Base-by-base conservation (phyloP, 2,329 filamentous ascomycete species). In the Gliomastix tumulicola region DNA sequence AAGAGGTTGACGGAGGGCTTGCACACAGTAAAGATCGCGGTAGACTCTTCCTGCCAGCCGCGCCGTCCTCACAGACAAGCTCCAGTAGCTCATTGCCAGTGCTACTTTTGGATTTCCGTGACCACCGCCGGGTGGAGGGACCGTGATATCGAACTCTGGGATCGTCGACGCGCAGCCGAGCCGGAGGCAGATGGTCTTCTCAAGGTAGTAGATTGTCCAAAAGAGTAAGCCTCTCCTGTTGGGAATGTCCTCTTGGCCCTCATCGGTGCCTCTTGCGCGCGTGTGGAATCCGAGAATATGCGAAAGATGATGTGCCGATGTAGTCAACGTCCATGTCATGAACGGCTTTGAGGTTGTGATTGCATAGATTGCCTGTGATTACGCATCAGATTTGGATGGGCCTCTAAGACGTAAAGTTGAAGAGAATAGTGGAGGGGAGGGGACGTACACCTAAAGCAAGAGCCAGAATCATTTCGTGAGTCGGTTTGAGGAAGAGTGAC, bases 81-180 rank as follows among this genome's bases (percentile, higher is more conserved):
- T 36, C 15, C 34, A 22, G 34, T 17, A 36, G 32, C 15, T n/a
- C n/a, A n/a, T n/a, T n/a, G n/a, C n/a, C n/a, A n/a, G n/a, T n/a
- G n/a, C n/a, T n/a, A n/a, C n/a, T n/a, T n/a, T n/a, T n/a, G n/a
- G n/a, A n/a, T n/a, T n/a, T n/a, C n/a, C n/a, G n/a, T n/a, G n/a
- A n/a, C n/a, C n/a, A 10, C 20, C 32, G 16, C 30, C 30, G 13
- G 35, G 31, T 6, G 25, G 34, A 4, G 45, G 41, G 7, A 50
- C 21, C 0, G 50, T 51, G 18, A 55, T 44, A 16, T 55, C 49
- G n/a, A 32, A 38, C 7, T 54, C 50, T 10, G 50, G 44, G 8
- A 55, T 47, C 1, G 42, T 49, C 0, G 49, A 50, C 3, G 50
- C 43, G 1, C 50, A 44, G 0, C 50, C 51, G 3, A 55, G 39